Evolutionary conservation across 169 alveolate species (phyloP), one percentile per base, ranked within the genome.

Genomic region (Eimeria nieschulzi): DNA sequence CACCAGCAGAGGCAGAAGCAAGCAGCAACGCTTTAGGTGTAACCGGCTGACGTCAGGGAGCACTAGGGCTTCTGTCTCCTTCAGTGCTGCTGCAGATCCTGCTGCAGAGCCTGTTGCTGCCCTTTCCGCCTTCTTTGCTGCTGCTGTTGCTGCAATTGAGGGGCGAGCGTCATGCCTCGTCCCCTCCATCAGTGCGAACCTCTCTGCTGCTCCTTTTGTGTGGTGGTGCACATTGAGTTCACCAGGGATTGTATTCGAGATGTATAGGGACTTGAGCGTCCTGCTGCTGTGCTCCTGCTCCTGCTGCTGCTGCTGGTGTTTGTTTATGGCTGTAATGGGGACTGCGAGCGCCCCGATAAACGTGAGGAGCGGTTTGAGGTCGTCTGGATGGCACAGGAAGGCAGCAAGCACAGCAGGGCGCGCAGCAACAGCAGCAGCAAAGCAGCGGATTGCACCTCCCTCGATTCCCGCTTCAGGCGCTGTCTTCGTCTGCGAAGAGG

Each of bases 361-460:
- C 46, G 15, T 21, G 17, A 66, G 46, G 25, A 66, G 26, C 76
- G 17, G 76, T 26, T 66, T 17, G 6, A 66, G 76, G 17, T 66
- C 76, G 12, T 66, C 76, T n/a, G 76, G 76, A n/a, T 66, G 76
- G 26, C 76, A 66, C 1, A 66, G 46, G 26, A 66, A 66, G 10
- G 76, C 76, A 13, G 76, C 76, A 5, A 66, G 26, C 46, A 13
- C 23, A 13, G 76, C 12, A 9, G 76, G 76, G 76, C 76, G 76
- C 0, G 39, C 76, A 19, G 25, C 76, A 66, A 66, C 76, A 19
- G 76, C 76, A 9, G 76, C 76, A 66, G 51, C 76, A 66, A 66
- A 66, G 76, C 76, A 66, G 26, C 76, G 39, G 15, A 66, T n/a
- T 9, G 76, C 76, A 39, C 76, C 76, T 17, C 76, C 76, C 12